Evolutionary conservation across 2,329 filamentous ascomycete genomes (phyloP).

Genomic region (Rasamsonia emersonii): DNA sequence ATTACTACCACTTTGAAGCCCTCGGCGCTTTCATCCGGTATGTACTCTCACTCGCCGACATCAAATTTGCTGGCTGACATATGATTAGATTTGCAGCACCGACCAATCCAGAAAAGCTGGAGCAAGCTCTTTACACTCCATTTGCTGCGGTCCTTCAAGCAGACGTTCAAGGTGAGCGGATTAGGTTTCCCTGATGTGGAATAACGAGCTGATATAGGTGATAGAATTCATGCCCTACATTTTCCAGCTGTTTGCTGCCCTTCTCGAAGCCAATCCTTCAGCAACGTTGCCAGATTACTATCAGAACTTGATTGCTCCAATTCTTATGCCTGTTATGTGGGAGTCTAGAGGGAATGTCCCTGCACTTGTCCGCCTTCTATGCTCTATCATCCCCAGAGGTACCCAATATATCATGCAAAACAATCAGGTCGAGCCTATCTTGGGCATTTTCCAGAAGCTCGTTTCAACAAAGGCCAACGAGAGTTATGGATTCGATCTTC

Average conservation of each 20-base stretch:
- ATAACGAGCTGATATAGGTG: constrained; percentile 20
- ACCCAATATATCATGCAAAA: constrained; percentile 63
- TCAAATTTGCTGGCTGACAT: constrained; percentile 8
- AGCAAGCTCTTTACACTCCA: constrained; percentile 71
- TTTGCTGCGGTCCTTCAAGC: constrained; percentile 73
- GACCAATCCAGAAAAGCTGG: constrained; percentile 62
- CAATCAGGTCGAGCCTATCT: constrained; percentile 74
- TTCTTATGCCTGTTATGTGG: constrained; percentile 79
- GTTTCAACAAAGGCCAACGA: constrained; percentile 77
- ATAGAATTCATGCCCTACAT: constrained; percentile 91
- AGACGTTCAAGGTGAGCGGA: constrained; percentile 62
- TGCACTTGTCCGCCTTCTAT: constrained; percentile 74
- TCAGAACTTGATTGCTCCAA: constrained; percentile 65
- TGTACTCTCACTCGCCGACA: constrained; percentile 10
- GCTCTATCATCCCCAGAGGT: constrained; percentile 73
- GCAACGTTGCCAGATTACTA: constrained; percentile 74
- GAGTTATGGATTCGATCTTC: constrained; percentile 75
- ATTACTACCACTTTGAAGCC: constrained; percentile 97
- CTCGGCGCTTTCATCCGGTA: constrained; percentile 76
- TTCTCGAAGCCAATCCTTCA: constrained; percentile 76
- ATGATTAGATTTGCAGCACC: constrained; percentile 53
- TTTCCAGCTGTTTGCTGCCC: constrained; percentile 86
- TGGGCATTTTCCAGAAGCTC: constrained; percentile 95
- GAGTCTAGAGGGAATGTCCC: constrained; percentile 89
- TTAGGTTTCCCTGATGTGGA: constrained; percentile 1